Evolutionary conservation across 148 eudicot species (phyloP).

Genomic region (Cornus florida): DNA sequence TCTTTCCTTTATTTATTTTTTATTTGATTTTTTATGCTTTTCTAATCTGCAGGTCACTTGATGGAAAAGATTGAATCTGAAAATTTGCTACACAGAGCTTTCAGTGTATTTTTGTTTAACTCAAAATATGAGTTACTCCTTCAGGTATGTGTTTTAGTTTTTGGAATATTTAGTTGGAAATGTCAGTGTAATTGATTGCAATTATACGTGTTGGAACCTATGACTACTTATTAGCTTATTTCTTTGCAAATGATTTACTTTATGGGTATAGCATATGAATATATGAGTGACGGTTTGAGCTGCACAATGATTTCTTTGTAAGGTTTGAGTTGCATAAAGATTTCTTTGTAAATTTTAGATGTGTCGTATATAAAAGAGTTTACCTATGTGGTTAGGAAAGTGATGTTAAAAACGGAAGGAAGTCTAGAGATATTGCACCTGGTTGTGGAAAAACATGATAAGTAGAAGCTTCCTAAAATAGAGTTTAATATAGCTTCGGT

Average conservation of each 20-base stretch:
- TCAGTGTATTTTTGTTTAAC: constrained; percentile 88
- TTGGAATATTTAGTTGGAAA: not conserved
- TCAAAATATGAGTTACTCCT: constrained; percentile 89
- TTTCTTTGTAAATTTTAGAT: too few relatives aligned
- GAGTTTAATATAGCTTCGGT: not conserved
- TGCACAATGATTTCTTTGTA: too few relatives aligned
- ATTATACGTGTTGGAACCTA: not conserved
- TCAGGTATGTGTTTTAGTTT: constrained; percentile 49
- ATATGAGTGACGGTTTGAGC: not conserved
- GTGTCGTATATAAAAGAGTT: not conserved
- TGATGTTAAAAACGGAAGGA: not conserved
- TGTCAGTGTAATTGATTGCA: not conserved
- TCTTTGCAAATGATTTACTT: not conserved
- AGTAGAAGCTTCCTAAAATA: not conserved
- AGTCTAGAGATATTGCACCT: not conserved
- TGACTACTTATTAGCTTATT: not conserved
- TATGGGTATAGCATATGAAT: not conserved
- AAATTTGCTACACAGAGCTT: constrained; percentile 89
- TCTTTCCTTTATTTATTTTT: not conserved
- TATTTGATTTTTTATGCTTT: not conserved
- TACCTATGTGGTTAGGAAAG: not conserved
- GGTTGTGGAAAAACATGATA: not conserved
- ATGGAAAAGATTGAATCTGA: constrained; percentile 83
- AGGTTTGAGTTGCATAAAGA: too few relatives aligned
- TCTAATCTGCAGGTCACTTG: constrained; percentile 70